Conservation (phyloP, 2,329 filamentous ascomycete species). For the Sarocladium kiliense region DNA sequence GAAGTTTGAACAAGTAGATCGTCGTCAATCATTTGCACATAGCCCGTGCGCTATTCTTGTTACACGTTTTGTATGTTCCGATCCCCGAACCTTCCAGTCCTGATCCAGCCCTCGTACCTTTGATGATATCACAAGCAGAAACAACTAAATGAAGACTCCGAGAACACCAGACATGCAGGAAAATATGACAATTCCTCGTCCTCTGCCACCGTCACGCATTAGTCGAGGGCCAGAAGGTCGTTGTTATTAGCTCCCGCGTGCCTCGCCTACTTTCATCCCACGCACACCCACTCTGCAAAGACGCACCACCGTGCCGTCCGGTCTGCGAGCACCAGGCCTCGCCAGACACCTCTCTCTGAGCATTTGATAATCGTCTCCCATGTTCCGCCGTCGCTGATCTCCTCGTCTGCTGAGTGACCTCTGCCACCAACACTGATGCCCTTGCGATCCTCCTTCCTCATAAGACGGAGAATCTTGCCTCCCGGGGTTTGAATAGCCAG, state of each 20-base stretch:
- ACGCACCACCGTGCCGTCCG: conserved; percentile 83
- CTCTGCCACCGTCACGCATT: not conserved
- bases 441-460: conserved; percentile 70
- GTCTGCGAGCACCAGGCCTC: conserved; percentile 77
- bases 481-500: conserved; percentile 89
- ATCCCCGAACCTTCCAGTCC: not conserved
- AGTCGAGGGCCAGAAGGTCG: not conserved
- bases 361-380: conserved; percentile 94
- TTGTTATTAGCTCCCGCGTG: not conserved
- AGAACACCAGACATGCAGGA: conserved; percentile 8
- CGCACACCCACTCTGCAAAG: conserved; percentile 80
- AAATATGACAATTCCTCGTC: not conserved
- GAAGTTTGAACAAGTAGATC: not conserved
- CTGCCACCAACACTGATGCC: conserved; percentile 42
- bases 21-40: conserved; percentile 1
- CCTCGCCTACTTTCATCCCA: conserved; percentile 21
- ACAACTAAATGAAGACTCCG: not conserved
- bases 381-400: conserved; percentile 62
- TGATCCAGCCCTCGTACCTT: not conserved
- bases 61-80: conserved; percentile 2
- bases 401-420: conserved; percentile 43
- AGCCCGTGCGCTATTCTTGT: not conserved
- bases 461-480: conserved; percentile 87
- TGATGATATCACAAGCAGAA: not conserved
- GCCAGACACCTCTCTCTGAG: conserved; percentile 75